Evolutionary conservation across 2,329 filamentous ascomycete genomes (phyloP).

Genomic region (Pseudovirgaria hyperparasitica): DNA sequence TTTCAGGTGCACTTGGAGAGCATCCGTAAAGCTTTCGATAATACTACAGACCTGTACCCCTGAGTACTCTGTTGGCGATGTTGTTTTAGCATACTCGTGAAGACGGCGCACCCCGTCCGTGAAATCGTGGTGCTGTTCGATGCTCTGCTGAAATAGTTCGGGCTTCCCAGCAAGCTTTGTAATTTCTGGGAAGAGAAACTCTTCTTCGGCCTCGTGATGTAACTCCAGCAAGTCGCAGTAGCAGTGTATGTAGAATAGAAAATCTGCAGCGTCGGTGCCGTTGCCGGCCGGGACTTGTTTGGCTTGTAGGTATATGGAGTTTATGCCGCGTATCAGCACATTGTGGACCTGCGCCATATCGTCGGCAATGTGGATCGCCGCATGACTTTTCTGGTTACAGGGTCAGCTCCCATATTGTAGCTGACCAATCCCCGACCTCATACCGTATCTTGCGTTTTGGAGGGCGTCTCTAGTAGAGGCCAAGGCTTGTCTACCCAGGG

Average conservation of each 20-base stretch:
- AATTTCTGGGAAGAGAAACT: conserved; percentile 18
- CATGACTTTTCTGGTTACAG: too few species aligned
- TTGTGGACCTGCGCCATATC: conserved; percentile 25
- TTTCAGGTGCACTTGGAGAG: conserved; percentile 11
- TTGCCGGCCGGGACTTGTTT: conserved; percentile 10
- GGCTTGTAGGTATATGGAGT: conserved; percentile 22
- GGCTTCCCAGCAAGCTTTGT: conserved; percentile 6
- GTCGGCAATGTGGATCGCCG: conserved; percentile 20
- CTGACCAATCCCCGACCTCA: too few species aligned
- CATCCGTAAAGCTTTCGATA: conserved; percentile 12
- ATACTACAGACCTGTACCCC: conserved; percentile 10
- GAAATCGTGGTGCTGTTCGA: conserved; percentile 21
- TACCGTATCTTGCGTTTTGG: conserved; percentile 1
- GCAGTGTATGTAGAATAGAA: conserved; percentile 18
- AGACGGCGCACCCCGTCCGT: conserved; percentile 14
- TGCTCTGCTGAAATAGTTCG: conserved; percentile 17
- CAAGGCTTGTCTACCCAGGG: conserved; percentile 1
- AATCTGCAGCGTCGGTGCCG: conserved; percentile 11
- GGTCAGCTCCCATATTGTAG: too few species aligned
- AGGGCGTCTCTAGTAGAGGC: conserved; percentile 1
- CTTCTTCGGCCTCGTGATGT: conserved; percentile 21
- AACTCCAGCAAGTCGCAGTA: conserved; percentile 19
- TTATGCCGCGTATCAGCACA: conserved; percentile 22
- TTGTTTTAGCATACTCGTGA: conserved; percentile 11
- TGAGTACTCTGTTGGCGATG: conserved; percentile 10